Conservation (phyloP, 2,329 filamentous ascomycete genomes). For the Chrysoporthe cubensis region DNA sequence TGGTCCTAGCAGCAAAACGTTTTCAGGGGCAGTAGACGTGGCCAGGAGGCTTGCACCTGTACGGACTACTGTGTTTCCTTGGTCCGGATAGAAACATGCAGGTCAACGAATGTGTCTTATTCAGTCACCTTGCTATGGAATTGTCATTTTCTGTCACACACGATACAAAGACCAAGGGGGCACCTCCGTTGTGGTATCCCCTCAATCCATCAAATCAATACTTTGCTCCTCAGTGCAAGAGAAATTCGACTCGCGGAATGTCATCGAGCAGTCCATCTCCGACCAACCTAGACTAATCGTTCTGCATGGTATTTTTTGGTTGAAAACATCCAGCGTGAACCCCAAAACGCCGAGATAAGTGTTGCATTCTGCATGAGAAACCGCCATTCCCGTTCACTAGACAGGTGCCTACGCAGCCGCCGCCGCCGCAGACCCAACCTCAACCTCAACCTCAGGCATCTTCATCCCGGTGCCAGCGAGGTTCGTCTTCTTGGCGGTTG, state of each 20-base stretch:
- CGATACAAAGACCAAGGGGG: background rate
- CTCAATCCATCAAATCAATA: background rate
- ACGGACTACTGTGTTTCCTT: background rate
- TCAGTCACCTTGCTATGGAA: background rate
- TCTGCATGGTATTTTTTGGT: constrained; percentile 13
- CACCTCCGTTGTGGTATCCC: background rate
- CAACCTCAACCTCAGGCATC: constrained; percentile 61
- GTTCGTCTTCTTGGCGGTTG: constrained; percentile 72
- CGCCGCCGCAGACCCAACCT: constrained; percentile 40
- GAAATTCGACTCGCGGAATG: background rate
- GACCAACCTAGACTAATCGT: background rate
- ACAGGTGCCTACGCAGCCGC: constrained; percentile 25
- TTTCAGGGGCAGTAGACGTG: background rate
- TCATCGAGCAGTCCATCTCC: background rate
- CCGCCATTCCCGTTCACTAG: background rate
- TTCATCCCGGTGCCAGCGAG: constrained; percentile 74
- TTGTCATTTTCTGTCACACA: constrained; percentile 1
- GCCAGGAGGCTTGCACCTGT: background rate
- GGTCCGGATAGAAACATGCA: background rate
- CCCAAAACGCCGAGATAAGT: constrained; percentile 20
- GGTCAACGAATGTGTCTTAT: constrained; percentile 3
- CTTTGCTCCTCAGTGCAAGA: background rate
- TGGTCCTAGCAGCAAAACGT: no score
- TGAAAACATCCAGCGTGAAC: constrained; percentile 11
- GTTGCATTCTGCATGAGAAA: constrained; percentile 10